Evolutionary conservation across 1,139 yeast genomes (phyloP).

Genomic region (Geotrichum histeridarum): DNA sequence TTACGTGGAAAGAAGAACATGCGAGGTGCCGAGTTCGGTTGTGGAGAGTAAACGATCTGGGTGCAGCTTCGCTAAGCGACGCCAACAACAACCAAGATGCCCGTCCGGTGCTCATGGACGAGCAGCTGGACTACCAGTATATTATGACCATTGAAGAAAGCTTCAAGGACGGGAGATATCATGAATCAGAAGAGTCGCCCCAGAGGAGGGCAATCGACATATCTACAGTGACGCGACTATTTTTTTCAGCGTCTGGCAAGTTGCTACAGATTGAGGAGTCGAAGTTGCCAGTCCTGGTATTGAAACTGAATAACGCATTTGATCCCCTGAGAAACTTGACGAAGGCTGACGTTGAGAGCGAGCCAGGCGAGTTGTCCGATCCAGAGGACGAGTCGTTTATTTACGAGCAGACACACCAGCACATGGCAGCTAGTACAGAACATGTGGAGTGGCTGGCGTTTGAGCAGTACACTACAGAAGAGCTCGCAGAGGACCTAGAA

Average conservation of each 20-base stretch:
- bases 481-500: slow-evolving; percentile 30
- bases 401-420: slow-evolving; percentile 5
- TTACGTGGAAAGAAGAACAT: slow-evolving; percentile 72
- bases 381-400: slow-evolving; percentile 27
- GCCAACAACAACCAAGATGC: slow-evolving; percentile 1
- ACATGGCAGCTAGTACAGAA: slow-evolving; percentile 8
- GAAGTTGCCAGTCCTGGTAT: slow-evolving; percentile 62
- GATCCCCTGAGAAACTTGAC: slow-evolving; percentile 18
- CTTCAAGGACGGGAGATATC: slow-evolving; percentile 71
- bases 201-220: slow-evolving; percentile 40
- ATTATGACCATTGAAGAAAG: slow-evolving; percentile 50
- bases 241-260: slow-evolving; percentile 70
- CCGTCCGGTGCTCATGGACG: slow-evolving; percentile 13
- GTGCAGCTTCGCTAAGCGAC: slow-evolving; percentile 10
- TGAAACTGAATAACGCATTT: slow-evolving; percentile 45
- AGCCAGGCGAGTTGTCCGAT: slow-evolving; percentile 14
- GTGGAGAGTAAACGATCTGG: slow-evolving; percentile 31
- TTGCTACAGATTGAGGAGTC: slow-evolving; percentile 60
- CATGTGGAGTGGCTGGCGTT: slow-evolving; percentile 50
- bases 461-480: slow-evolving; percentile 43
- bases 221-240: slow-evolving; percentile 48
- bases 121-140: slow-evolving; percentile 40
- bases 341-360: slow-evolving; percentile 4
- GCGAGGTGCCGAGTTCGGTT: slow-evolving; percentile 52
- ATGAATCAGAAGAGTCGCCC: slow-evolving; percentile 47